These are phyloP conservation scores for Ophiognomonia clavigignenti-juglandacearum DNA, from an alignment of 2,329 filamentous ascomycete genomes.

Conservation along the genomic window DNA sequence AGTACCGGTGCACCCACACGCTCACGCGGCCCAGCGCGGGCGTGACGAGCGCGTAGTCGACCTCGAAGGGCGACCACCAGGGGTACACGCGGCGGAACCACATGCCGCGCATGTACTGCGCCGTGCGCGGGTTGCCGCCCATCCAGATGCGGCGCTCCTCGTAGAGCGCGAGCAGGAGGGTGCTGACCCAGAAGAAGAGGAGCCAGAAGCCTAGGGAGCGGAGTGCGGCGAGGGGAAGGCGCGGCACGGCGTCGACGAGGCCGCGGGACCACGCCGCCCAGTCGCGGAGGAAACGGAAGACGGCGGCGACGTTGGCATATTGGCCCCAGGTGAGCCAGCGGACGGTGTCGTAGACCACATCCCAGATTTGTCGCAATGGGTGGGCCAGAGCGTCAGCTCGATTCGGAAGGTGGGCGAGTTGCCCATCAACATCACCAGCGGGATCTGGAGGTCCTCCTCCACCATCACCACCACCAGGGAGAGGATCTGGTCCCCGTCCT, in stretches of 20 bases:
- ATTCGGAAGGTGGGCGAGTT: no score
- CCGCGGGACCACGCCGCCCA: no score
- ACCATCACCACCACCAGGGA: neutral
- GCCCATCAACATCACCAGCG: no score
- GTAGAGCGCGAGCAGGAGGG: slow-evolving; percentile 17
- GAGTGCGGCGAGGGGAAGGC: neutral
- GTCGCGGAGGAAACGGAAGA: neutral
- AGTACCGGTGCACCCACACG: slow-evolving; percentile 6
- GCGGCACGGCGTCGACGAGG: no score
- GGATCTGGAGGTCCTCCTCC: neutral
- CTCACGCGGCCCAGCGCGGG: slow-evolving; percentile 9
- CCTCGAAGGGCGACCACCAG: slow-evolving; percentile 17
- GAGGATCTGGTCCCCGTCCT: neutral
- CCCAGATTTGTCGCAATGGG: neutral
- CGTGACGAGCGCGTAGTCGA: slow-evolving; percentile 18
- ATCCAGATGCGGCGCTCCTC: slow-evolving; percentile 23
- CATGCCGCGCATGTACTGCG: slow-evolving; percentile 18
- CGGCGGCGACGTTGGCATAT: neutral
- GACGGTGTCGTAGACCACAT: neutral
- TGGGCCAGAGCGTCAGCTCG: no score
- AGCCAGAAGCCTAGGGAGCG: no score
- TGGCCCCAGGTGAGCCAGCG: neutral
- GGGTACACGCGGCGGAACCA: slow-evolving; percentile 15
- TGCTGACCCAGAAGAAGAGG: slow-evolving; percentile 5
- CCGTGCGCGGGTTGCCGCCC: slow-evolving; percentile 18